Percentiles rank a stretch among this genome's conserved stretches.
Evolutionary conservation across 1,284 basidiomycete species (phyloP).

Genomic region (Boletus coffeatus): DNA sequence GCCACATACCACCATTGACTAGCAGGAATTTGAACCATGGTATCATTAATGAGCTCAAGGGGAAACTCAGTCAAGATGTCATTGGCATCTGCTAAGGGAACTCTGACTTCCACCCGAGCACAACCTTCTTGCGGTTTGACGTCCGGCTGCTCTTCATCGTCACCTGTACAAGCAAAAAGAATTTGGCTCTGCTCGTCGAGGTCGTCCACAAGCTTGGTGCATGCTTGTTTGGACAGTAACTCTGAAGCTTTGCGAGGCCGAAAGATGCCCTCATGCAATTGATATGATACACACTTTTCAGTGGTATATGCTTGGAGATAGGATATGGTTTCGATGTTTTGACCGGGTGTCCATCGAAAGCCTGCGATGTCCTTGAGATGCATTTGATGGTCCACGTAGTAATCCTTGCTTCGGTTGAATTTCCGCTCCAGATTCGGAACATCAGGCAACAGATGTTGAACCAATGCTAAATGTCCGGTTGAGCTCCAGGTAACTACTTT

Average conservation of each 20-base stretch:
- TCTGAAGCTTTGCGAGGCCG: not conserved
- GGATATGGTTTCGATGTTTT: not conserved
- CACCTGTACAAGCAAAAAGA: not conserved
- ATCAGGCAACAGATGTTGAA: not conserved
- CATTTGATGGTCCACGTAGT: constrained; percentile 3
- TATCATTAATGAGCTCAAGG: not conserved
- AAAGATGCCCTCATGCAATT: constrained; percentile 10
- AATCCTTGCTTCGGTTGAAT: not conserved
- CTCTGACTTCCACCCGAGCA: constrained; percentile 4
- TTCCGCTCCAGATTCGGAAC: not conserved
- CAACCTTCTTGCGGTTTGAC: constrained; percentile 4
- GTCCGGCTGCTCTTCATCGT: not conserved
- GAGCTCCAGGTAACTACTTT: not conserved
- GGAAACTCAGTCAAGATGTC: not conserved
- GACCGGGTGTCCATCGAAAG: constrained; percentile 1
- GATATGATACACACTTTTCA: constrained; percentile 12
- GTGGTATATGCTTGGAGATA: constrained; percentile 18
- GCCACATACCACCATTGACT: constrained; percentile 3
- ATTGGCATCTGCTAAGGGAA: not conserved
- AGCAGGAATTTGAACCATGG: constrained; percentile 5
- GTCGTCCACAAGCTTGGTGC: not conserved
- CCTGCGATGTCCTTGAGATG: constrained; percentile 9
- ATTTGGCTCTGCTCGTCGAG: constrained; percentile 2
- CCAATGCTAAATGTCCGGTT: not conserved
- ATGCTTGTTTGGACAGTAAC: not conserved